A percentile compares a stretch with the other conserved stretches of the same genome.
Conservation (phyloP, 352 stramenopile species). For the Pythium aristosporum region DNA sequence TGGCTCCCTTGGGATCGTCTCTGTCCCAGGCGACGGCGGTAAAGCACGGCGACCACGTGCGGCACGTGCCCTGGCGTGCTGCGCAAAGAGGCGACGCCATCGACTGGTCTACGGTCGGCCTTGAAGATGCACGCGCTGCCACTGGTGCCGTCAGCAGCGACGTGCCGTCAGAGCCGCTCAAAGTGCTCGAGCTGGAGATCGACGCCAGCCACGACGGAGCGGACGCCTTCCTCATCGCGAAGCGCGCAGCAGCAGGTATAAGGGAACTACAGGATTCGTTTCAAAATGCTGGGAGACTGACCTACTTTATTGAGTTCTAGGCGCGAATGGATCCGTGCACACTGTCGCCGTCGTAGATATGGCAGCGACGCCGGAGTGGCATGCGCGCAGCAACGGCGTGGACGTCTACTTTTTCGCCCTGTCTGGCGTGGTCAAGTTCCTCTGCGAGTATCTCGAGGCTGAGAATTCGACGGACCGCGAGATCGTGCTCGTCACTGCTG, state of each 20-base stretch:
- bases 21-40: slow-evolving; percentile 41
- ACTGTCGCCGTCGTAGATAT: slow-evolving; percentile 24
- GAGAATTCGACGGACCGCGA: background rate
- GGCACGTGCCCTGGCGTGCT: slow-evolving; percentile 23
- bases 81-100: slow-evolving; percentile 16
- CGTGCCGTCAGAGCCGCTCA: background rate
- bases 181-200: slow-evolving; percentile 28
- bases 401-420: slow-evolving; percentile 30
- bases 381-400: slow-evolving; percentile 18
- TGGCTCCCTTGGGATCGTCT: slow-evolving; percentile 41
- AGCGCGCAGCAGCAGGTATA: slow-evolving; percentile 21
- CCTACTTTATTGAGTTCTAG: slow-evolving; percentile 3
- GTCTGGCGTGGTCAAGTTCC: slow-evolving; percentile 27
- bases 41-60: slow-evolving; percentile 52
- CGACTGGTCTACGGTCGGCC: slow-evolving; percentile 24
- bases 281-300: background rate
- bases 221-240: slow-evolving; percentile 14
- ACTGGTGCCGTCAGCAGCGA: background rate
- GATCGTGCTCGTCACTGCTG: slow-evolving; percentile 5
- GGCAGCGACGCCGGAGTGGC: slow-evolving; percentile 19
- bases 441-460: slow-evolving; percentile 14
- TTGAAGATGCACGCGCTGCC: slow-evolving; percentile 8
- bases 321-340: background rate
- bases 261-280: background rate
- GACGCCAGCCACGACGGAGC: slow-evolving; percentile 9